phyloP scores from a whole-genome alignment of 805 yeast genomes.

The Diddensiella transvaalensis region DNA sequence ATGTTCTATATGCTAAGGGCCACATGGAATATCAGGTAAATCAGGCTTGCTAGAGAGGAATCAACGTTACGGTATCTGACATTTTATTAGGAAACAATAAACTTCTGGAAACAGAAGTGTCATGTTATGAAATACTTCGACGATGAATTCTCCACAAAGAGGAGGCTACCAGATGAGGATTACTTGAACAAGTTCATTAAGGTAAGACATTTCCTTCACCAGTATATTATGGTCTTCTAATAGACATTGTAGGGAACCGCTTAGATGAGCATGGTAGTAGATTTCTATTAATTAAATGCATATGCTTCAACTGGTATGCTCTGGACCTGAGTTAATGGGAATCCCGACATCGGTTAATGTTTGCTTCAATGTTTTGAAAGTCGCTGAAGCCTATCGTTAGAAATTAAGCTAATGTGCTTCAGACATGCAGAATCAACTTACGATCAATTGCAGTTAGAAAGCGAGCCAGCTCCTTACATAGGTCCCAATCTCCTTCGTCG shows the following conservation, averaged over 20 bases:
- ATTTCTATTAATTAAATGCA: not conserved
- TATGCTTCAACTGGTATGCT: not conserved
- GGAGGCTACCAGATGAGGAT: conserved; percentile 49
- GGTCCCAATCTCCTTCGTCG: conserved; percentile 32
- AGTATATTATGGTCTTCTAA: not conserved
- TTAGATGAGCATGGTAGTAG: conserved; percentile 10
- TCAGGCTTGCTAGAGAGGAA: not conserved
- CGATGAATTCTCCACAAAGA: conserved; percentile 54
- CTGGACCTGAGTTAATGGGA: not conserved
- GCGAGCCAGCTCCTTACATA: conserved; percentile 38
- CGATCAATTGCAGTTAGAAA: conserved; percentile 38
- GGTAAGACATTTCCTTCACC: conserved; percentile 15
- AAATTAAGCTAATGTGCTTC: too few relatives aligned
- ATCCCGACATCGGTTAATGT: not conserved
- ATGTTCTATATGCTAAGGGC: conserved; percentile 73
- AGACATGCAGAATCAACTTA: not conserved
- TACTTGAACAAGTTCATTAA: conserved; percentile 65
- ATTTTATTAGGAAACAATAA: conserved; percentile 53
- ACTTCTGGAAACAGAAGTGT: conserved; percentile 87
- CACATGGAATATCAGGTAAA: conserved; percentile 76
- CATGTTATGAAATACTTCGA: conserved; percentile 81
- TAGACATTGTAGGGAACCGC: conserved; percentile 15
- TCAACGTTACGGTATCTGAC: not conserved
- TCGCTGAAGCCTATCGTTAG: not conserved
- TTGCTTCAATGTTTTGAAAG: not conserved